A percentile compares a stretch with the other conserved stretches of the same genome.
Conservation (phyloP, 176 grass and related monocot genomes). For the Alloteropsis semialata region DNA sequence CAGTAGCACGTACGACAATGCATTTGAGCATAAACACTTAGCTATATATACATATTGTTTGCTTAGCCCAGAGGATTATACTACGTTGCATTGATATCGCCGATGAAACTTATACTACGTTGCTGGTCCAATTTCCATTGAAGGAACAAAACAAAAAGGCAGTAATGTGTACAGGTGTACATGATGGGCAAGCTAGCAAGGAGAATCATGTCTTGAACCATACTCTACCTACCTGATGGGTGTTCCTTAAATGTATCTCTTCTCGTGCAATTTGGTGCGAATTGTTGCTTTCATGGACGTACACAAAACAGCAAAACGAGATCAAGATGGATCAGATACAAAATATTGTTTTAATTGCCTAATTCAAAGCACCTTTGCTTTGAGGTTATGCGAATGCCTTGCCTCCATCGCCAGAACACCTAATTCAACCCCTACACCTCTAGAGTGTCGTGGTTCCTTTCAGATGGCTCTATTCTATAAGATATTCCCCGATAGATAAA, state of each 20-base stretch:
- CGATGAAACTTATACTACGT: neutral
- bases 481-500: too few relatives aligned
- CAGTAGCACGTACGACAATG: neutral
- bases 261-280: neutral
- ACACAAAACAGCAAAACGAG: neutral
- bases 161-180: slow-evolving; percentile 2
- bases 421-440: too few relatives aligned
- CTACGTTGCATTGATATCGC: neutral
- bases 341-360: neutral
- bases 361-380: neutral
- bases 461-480: too few relatives aligned
- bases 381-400: neutral
- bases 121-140: slow-evolving; percentile 8
- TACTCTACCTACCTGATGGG: neutral
- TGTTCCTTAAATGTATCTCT: slow-evolving; percentile 8
- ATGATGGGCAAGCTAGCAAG: neutral
- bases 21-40: slow-evolving; percentile 15
- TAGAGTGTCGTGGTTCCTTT: too few relatives aligned
- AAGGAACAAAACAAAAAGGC: slow-evolving; percentile 3
- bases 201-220: slow-evolving; percentile 2
- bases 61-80: neutral
- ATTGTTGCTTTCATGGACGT: slow-evolving; percentile 1
- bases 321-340: neutral
- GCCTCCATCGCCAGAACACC: too few relatives aligned
- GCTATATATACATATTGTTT: neutral